Conservation (phyloP, 139 green algal species). For the Volvox reticuliferus region DNA sequence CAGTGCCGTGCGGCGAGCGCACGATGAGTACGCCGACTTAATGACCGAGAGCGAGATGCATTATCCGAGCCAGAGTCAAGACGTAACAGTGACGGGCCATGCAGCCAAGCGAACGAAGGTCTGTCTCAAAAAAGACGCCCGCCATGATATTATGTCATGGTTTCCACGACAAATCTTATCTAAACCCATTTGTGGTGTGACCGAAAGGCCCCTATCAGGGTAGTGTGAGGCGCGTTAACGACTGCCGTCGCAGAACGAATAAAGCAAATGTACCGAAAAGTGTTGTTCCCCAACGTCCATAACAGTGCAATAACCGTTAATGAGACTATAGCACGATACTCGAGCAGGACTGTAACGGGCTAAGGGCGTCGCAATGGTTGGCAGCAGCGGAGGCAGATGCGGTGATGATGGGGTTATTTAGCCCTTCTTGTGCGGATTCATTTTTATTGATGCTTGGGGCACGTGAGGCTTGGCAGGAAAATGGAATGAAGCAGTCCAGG, state of each 20-base stretch:
- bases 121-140: neutral
- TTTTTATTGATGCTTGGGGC: neutral
- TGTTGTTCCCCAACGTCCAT: too few relatives aligned
- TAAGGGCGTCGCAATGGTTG: too few relatives aligned
- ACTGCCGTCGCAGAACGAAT: neutral
- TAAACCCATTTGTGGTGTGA: neutral
- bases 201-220: neutral
- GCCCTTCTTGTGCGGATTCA: neutral
- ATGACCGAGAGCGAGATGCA: conserved; percentile 29
- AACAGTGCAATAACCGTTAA: too few relatives aligned
- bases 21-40: conserved; percentile 28
- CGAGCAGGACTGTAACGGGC: too few relatives aligned
- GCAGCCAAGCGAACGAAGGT: conserved; percentile 26
- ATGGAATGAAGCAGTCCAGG: neutral
- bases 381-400: too few relatives aligned
- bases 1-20: neutral
- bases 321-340: too few relatives aligned
- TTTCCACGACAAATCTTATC: neutral
- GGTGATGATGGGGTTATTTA: neutral
- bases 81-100: conserved; percentile 4
- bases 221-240: neutral
- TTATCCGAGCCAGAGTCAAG: conserved; percentile 24
- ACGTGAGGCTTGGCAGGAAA: neutral
- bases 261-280: neutral
- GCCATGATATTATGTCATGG: too few relatives aligned